Evolutionary conservation across 148 eudicot species (phyloP).

Genomic region (Chenopodium suecicum): DNA sequence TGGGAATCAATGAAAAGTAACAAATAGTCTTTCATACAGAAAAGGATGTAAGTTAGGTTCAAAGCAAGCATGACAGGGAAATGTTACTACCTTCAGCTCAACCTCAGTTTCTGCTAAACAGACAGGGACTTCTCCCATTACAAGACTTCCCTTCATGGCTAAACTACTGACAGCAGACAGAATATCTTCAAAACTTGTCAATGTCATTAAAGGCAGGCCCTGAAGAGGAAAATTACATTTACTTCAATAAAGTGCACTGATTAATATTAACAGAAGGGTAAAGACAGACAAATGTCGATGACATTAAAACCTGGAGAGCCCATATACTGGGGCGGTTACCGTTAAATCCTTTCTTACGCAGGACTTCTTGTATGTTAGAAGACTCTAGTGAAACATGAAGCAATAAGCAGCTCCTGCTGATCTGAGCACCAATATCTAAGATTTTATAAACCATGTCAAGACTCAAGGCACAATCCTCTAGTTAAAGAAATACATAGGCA

Average conservation of each 20-base stretch:
- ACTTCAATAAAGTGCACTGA: constrained; percentile 1
- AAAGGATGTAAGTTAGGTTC: background rate
- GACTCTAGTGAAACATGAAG: constrained; percentile 64
- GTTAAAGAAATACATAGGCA: background rate
- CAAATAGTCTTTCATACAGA: background rate
- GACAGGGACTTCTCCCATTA: constrained; percentile 76
- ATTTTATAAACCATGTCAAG: constrained; percentile 28
- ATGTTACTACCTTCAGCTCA: constrained; percentile 46
- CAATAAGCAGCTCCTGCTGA: constrained; percentile 63
- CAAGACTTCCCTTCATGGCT: constrained; percentile 70
- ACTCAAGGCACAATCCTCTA: background rate
- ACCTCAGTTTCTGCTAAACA: constrained; percentile 48
- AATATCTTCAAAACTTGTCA: constrained; percentile 53
- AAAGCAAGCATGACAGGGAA: background rate
- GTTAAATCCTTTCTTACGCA: constrained; percentile 60
- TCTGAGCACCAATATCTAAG: constrained; percentile 73
- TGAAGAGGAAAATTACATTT: constrained; percentile 25
- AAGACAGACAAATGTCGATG: background rate
- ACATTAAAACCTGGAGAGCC: constrained; percentile 62
- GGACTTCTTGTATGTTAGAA: constrained; percentile 44
- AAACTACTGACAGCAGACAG: constrained; percentile 49
- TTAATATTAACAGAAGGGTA: background rate
- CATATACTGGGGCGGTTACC: constrained; percentile 83
- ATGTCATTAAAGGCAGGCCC: constrained; percentile 72
- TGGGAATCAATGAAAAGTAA: constrained; percentile 20